Conservation (phyloP, 2,329 filamentous ascomycete species). For the Sclerotinia borealis region DNA sequence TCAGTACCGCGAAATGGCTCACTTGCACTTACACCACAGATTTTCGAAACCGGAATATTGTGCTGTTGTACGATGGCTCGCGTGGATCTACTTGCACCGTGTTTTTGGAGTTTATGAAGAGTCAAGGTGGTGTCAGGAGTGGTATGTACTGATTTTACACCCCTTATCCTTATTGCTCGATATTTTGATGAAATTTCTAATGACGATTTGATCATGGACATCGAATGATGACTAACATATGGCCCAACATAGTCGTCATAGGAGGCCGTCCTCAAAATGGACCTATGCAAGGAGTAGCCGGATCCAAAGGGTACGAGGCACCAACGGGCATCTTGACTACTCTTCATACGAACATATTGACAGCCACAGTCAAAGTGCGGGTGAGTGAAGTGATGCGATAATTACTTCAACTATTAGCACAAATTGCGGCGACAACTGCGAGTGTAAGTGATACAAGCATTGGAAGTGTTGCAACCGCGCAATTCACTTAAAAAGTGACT, state of each 20-base stretch:
- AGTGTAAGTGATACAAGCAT: background rate
- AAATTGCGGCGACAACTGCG: background rate
- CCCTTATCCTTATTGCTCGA: background rate
- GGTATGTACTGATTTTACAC: slow-evolving; percentile 22
- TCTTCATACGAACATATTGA: background rate
- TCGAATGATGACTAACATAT: background rate
- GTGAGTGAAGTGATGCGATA: background rate
- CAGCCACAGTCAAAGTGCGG: background rate
- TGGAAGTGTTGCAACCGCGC: background rate
- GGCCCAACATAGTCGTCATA: slow-evolving; percentile 39
- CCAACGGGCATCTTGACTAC: background rate
- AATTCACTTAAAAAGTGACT: background rate
- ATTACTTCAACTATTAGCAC: background rate
- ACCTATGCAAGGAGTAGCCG: slow-evolving; percentile 57
- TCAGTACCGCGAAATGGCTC: slow-evolving; percentile 20
- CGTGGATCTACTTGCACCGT: slow-evolving; percentile 56
- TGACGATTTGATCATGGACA: background rate
- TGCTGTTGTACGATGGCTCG: slow-evolving; percentile 40
- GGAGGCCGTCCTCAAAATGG: slow-evolving; percentile 50
- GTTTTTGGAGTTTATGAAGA: slow-evolving; percentile 50
- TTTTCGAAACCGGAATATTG: slow-evolving; percentile 38
- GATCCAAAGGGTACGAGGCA: slow-evolving; percentile 45
- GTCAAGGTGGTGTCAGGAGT: slow-evolving; percentile 41
- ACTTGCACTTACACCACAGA: slow-evolving; percentile 35
- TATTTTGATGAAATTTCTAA: background rate